Base-by-base conservation (phyloP, 1,139 yeast species). In the Kodamaea fungicola region DNA sequence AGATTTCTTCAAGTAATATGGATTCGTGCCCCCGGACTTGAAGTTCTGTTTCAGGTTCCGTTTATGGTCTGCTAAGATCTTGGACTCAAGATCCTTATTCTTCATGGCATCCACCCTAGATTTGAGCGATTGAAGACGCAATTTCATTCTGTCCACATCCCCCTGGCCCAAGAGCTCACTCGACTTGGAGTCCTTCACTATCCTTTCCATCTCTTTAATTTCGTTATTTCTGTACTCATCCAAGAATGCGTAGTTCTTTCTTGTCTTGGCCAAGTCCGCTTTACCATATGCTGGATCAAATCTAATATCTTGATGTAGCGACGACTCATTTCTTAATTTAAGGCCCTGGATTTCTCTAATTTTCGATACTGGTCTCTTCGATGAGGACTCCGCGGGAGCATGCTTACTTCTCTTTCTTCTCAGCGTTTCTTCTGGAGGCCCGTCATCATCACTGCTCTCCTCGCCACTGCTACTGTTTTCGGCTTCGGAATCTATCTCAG, bases 251-350 rank as follows among this genome's bases (percentile, higher is more conserved):
- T 92, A 92, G 54, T 90, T 81, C 51, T 79, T 77, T 39, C 97
- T 71, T 25, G 83, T 76, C 42, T 71, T 71, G 25, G 68, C 64
- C 41, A 78, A 62, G 54, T 89, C 92, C 0, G 95, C 86, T 50
- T 80, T 83, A 41, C 97, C 97, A 46, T 80, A 78, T 0, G 96
- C 89, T 1, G 94, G 76, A 60, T 90, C 96, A 57, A 92, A 92
- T 48, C 98, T 72, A 25, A 94, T 80, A 64, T 92, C 98, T 37
- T 78, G 72, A 54, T 84, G 79, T 28, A 80, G 57, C 24, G 67
- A 57, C 31, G 68, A 57, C 27, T 42, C 42, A 21, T 33, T 33
- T 7, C 40, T 33, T 12, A 61, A 52, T 33, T 65, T 64, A 33
- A 62, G 53, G 0, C 96, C 96, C 0, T 90, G 92, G 12, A 88